phyloP scores from a whole-genome alignment of 805 yeast genomes.

The Candida fluviatilis region DNA sequence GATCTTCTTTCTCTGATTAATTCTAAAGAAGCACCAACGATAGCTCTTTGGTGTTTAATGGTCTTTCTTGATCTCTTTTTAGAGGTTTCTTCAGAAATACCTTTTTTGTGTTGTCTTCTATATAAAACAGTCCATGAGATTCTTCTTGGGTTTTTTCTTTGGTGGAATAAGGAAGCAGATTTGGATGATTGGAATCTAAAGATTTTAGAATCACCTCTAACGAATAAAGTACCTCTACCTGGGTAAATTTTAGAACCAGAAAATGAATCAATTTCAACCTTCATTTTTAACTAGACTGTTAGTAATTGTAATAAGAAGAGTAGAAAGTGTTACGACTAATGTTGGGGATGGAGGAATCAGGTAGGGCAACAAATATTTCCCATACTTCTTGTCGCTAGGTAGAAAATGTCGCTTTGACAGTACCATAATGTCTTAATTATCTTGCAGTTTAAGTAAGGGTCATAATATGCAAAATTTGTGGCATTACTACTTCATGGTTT shows the following conservation, averaged over 20 bases:
- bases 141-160: constrained; percentile 99
- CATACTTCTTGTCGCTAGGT: too few relatives aligned
- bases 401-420: too few relatives aligned
- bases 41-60: constrained; percentile 98
- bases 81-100: constrained; percentile 96
- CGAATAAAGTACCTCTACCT: constrained; percentile 99
- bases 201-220: constrained; percentile 99
- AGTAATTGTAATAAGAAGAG: too few relatives aligned
- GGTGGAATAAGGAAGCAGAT: constrained; percentile 96
- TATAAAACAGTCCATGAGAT: constrained; percentile 98
- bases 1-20: constrained; percentile 97
- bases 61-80: constrained; percentile 97
- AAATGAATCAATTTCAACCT: constrained; percentile 99
- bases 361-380: too few relatives aligned
- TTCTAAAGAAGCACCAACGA: constrained; percentile 99
- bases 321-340: too few relatives aligned
- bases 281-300: constrained; percentile 58
- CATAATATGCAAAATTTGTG: too few relatives aligned
- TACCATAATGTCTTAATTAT: too few relatives aligned
- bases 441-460: too few relatives aligned
- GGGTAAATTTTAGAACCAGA: constrained; percentile 99
- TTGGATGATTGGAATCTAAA: constrained; percentile 99
- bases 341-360: too few relatives aligned
- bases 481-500: too few relatives aligned
- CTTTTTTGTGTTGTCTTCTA: constrained; percentile 99